Percentiles rank a stretch among this genome's conserved stretches.
Conservation (phyloP, 2,329 filamentous ascomycete genomes). For the Alternaria dauci region DNA sequence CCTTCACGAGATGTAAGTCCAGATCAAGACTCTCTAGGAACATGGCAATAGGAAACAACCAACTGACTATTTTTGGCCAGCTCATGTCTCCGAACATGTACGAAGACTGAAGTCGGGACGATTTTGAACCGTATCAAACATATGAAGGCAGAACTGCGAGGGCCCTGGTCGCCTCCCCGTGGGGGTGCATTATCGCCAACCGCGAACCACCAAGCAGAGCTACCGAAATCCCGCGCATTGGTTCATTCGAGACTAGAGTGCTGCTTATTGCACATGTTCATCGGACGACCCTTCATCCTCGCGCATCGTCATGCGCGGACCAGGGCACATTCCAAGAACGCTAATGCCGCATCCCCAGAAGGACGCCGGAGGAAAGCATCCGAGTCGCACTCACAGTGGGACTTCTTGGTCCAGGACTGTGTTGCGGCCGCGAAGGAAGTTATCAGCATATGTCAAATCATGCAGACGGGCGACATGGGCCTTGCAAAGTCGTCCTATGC, state of each 20-base stretch:
- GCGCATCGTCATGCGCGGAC: constrained; percentile 17
- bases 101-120: constrained; percentile 11
- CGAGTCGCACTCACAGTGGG: constrained; percentile 5
- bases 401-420: constrained; percentile 19
- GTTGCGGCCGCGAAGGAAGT: constrained; percentile 18
- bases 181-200: background rate
- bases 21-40: background rate
- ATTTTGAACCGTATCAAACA: constrained; percentile 13
- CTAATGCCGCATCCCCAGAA: background rate
- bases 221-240: constrained; percentile 5
- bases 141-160: constrained; percentile 11
- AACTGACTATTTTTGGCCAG: background rate
- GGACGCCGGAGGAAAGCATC: background rate
- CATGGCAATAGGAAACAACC: too few species aligned
- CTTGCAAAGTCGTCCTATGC: constrained; percentile 23
- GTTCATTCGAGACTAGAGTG: constrained; percentile 18
- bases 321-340: background rate
- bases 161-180: constrained; percentile 7
- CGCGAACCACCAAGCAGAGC: background rate
- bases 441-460: constrained; percentile 14
- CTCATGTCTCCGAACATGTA: constrained; percentile 14
- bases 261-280: constrained; percentile 23
- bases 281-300: constrained; percentile 24
- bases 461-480: constrained; percentile 20
- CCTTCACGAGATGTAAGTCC: constrained; percentile 17